phyloP scores from a whole-genome alignment of 2,329 filamentous ascomycete species.

The Pseudocercospora eumusae region DNA sequence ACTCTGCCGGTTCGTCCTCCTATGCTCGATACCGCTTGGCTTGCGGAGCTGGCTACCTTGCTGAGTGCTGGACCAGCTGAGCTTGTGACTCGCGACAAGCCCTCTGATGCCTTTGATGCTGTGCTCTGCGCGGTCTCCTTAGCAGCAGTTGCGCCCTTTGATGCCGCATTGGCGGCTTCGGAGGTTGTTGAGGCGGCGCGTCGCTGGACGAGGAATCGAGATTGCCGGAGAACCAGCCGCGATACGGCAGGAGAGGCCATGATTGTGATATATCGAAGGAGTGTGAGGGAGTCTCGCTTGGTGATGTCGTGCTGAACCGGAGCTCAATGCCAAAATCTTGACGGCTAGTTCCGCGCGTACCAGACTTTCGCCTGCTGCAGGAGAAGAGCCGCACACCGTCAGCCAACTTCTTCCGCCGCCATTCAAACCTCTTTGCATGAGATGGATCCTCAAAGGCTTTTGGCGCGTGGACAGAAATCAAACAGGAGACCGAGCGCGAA shows the following conservation, averaged over 20 bases:
- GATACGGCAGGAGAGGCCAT: constrained; percentile 54
- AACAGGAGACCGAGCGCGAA: constrained; percentile 43
- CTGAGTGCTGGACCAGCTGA: constrained; percentile 76
- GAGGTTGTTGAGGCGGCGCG: constrained; percentile 54
- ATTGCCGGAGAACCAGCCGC: constrained; percentile 49
- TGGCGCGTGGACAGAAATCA: constrained; percentile 69
- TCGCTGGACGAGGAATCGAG: constrained; percentile 45
- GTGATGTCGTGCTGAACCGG: constrained; percentile 20
- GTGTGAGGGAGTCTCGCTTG: constrained; percentile 14
- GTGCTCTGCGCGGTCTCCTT: constrained; percentile 49
- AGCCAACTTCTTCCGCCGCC: neutral
- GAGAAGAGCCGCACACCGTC: constrained; percentile 7
- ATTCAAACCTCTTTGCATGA: neutral
- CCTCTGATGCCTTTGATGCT: constrained; percentile 69
- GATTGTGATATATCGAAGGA: constrained; percentile 27
- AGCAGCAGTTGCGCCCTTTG: constrained; percentile 40
- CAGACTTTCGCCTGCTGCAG: neutral
- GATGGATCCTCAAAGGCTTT: constrained; percentile 73
- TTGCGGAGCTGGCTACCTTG: constrained; percentile 68
- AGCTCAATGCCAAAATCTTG: constrained; percentile 3
- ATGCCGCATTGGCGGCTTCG: constrained; percentile 48
- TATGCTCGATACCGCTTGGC: constrained; percentile 69
- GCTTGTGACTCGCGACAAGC: constrained; percentile 77
- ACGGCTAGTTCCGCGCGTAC: neutral
- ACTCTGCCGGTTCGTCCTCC: constrained; percentile 81